Evolutionary conservation across 768 basidiomycete genomes (phyloP).

Genomic region (Chlorophyllum brunneum): DNA sequence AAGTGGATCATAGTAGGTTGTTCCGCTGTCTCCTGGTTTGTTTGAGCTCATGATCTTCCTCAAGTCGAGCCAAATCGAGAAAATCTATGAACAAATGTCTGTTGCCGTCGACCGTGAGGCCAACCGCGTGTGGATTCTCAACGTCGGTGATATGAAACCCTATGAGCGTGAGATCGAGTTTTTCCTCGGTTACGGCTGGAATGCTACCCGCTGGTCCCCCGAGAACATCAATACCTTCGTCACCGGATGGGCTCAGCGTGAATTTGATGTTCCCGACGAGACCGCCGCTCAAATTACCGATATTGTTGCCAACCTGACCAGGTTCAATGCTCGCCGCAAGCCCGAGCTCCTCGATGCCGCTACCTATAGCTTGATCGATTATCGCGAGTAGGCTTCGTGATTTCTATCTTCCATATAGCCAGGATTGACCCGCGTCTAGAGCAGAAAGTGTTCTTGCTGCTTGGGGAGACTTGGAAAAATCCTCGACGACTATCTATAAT

Average conservation of each 20-base stretch:
- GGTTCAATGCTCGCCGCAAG: conserved; percentile 58
- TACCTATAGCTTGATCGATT: conserved; percentile 61
- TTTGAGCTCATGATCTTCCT: not conserved
- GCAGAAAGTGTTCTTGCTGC: conserved; percentile 51
- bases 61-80: conserved; percentile 50
- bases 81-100: conserved; percentile 69
- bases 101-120: conserved; percentile 58
- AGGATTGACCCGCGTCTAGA: conserved; percentile 33
- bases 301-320: conserved; percentile 53
- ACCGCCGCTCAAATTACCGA: conserved; percentile 41
- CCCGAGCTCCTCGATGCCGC: conserved; percentile 62
- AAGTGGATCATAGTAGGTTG: conserved; percentile 62
- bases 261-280: conserved; percentile 46
- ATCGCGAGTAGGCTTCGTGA: conserved; percentile 54
- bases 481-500: conserved; percentile 54
- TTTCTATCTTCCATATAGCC: not conserved
- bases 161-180: conserved; percentile 70
- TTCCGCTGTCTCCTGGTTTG: not conserved
- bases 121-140: conserved; percentile 63
- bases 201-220: conserved; percentile 50
- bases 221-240: conserved; percentile 53
- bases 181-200: conserved; percentile 62
- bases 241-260: conserved; percentile 56
- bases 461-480: conserved; percentile 45
- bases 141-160: conserved; percentile 75